These are phyloP conservation scores for Lactifluus subvellereus DNA, from an alignment of 768 basidiomycete species.

Conservation along the genomic window DNA sequence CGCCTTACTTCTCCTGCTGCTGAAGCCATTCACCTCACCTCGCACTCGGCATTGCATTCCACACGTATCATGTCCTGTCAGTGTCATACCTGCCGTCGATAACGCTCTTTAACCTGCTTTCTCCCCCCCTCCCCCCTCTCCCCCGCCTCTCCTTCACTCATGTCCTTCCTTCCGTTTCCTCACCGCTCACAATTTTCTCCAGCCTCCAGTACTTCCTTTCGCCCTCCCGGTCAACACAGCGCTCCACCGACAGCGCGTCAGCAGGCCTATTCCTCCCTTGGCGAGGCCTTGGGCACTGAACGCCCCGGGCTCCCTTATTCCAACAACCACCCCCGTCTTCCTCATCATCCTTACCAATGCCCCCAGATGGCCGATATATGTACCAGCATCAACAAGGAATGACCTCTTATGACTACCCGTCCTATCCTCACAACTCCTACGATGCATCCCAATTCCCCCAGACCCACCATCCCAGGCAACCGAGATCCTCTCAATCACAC, in stretches of 20 bases:
- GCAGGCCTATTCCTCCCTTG: slow-evolving; percentile 26
- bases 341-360: slow-evolving; percentile 32
- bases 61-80: slow-evolving; percentile 26
- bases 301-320: slow-evolving; percentile 18
- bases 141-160: background rate
- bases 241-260: slow-evolving; percentile 20
- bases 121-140: background rate
- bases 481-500: slow-evolving; percentile 28
- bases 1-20: slow-evolving; percentile 15
- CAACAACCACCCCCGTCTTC: slow-evolving; percentile 18
- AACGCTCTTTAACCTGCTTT: slow-evolving; percentile 1
- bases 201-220: slow-evolving; percentile 20
- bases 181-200: slow-evolving; percentile 20
- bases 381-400: slow-evolving; percentile 44
- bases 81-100: slow-evolving; percentile 22
- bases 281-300: slow-evolving; percentile 25
- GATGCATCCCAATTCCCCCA: slow-evolving; percentile 30
- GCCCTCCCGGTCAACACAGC: slow-evolving; percentile 12
- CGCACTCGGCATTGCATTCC: slow-evolving; percentile 11
- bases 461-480: slow-evolving; percentile 25
- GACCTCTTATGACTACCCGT: slow-evolving; percentile 46
- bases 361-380: slow-evolving; percentile 50
- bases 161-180: slow-evolving; percentile 18
- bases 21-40: background rate
- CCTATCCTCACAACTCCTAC: slow-evolving; percentile 35